Percentiles rank a stretch among this genome's conserved stretches.
Evolutionary conservation across 805 yeast species (phyloP).

Genomic region (Ogataea kodamae): DNA sequence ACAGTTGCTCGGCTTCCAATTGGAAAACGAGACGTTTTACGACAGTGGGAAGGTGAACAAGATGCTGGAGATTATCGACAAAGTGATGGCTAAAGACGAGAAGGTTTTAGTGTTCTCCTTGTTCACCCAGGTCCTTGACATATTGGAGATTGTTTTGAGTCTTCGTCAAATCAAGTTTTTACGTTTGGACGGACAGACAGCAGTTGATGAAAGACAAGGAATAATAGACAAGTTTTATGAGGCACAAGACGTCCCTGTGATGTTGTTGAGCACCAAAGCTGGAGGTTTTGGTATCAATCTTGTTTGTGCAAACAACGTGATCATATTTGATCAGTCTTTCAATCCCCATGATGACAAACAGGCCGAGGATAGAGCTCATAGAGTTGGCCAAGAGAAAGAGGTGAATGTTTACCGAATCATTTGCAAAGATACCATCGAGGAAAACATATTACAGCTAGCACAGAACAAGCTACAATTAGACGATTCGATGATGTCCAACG

Average conservation of each 20-base stretch:
- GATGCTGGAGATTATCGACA: conserved; percentile 54
- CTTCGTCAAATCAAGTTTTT: conserved; percentile 64
- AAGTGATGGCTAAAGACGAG: conserved; percentile 51
- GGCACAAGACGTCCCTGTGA: conserved; percentile 77
- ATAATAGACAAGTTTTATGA: conserved; percentile 86
- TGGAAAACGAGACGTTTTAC: conserved; percentile 50
- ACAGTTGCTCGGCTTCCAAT: conserved; percentile 51
- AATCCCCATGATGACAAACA: conserved; percentile 98
- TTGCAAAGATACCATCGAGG: conserved; percentile 76
- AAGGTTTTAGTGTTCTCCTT: conserved; percentile 83
- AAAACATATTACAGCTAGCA: conserved; percentile 80
- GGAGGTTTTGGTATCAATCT: conserved; percentile 98
- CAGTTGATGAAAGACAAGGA: conserved; percentile 90
- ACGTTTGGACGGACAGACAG: conserved; percentile 89
- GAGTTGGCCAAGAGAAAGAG: conserved; percentile 83
- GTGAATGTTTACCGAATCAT: conserved; percentile 78
- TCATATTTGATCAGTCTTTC: conserved; percentile 89
- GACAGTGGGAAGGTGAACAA: conserved; percentile 72
- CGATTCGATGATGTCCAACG: conserved; percentile 47
- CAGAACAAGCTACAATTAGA: conserved; percentile 89
- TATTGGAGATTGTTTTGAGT: conserved; percentile 72
- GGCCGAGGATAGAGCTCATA: conserved; percentile 97
- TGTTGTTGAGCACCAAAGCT: conserved; percentile 88
- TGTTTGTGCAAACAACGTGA: conserved; percentile 90
- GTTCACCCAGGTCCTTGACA: conserved; percentile 89